A percentile compares a stretch with the other conserved stretches of the same genome.
phyloP scores from a whole-genome alignment of 108 stramenopile species.

The Fistulifera pelliculosa region DNA sequence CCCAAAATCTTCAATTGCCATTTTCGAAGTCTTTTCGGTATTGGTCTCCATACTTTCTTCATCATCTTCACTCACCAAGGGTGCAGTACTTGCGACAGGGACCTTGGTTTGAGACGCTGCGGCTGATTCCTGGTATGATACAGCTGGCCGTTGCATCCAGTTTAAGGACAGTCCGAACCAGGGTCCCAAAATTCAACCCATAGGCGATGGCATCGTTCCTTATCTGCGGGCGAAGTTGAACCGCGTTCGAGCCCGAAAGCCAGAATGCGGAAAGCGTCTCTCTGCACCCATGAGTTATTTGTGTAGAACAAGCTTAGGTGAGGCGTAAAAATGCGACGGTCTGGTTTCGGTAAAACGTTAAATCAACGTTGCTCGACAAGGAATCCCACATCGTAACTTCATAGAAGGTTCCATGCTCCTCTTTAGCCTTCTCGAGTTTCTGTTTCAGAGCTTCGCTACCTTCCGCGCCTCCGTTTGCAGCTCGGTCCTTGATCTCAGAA shows the following conservation, averaged over 20 bases:
- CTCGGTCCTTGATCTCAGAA: constrained; percentile 81
- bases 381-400: constrained; percentile 66
- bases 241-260: constrained; percentile 78
- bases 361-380: constrained; percentile 45
- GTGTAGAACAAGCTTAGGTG: constrained; percentile 69
- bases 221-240: constrained; percentile 65
- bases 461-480: constrained; percentile 62
- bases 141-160: constrained; percentile 73
- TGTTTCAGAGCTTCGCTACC: constrained; percentile 56
- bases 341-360: constrained; percentile 68
- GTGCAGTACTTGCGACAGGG: constrained; percentile 15
- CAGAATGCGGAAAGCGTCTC: constrained; percentile 78
- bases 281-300: constrained; percentile 58
- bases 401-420: constrained; percentile 80
- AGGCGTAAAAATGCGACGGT: constrained; percentile 70
- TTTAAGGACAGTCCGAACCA: constrained; percentile 63
- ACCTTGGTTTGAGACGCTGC: constrained; percentile 7
- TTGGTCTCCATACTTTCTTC: constrained; percentile 49
- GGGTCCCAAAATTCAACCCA: constrained; percentile 84
- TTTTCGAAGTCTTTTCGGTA: constrained; percentile 31
- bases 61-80: constrained; percentile 28
- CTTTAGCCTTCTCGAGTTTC: constrained; percentile 75
- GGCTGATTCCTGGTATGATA: constrained; percentile 28
- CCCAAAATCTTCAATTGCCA: constrained; percentile 31
- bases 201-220: constrained; percentile 73